A percentile compares a stretch with the other conserved stretches of the same genome.
phyloP scores from a whole-genome alignment of 257 asterid species.

The Dorcoceras hygrometricum region DNA sequence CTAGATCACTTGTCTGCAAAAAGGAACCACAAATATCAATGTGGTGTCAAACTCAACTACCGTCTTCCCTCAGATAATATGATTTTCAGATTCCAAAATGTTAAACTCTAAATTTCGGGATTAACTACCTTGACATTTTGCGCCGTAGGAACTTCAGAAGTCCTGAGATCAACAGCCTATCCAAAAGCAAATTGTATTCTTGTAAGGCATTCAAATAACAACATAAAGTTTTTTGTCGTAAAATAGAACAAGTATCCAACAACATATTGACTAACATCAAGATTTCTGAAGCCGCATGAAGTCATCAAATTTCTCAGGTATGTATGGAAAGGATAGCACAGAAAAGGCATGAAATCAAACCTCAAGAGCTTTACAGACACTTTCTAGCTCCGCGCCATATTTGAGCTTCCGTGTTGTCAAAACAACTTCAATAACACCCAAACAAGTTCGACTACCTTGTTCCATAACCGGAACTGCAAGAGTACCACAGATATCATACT shows the following conservation, averaged over 20 bases:
- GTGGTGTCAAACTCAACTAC: neutral
- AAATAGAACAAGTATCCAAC: neutral
- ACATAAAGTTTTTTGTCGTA: neutral
- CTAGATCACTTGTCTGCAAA: constrained; percentile 53
- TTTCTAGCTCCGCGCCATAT: constrained; percentile 74
- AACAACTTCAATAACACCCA: constrained; percentile 90
- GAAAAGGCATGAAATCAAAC: constrained; percentile 35
- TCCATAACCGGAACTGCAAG: constrained; percentile 91
- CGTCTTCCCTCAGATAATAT: neutral
- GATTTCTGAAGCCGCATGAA: neutral
- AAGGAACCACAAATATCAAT: constrained; percentile 16
- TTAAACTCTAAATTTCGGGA: neutral
- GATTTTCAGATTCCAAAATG: neutral
- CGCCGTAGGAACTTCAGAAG: constrained; percentile 45
- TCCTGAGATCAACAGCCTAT: constrained; percentile 82
- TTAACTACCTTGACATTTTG: constrained; percentile 44
- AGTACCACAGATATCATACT: constrained; percentile 75
- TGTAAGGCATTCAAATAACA: constrained; percentile 17
- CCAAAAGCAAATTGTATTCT: constrained; percentile 21
- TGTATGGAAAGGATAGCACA: constrained; percentile 9
- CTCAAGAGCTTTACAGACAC: constrained; percentile 91
- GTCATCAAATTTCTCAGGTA: neutral
- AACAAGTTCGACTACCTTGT: constrained; percentile 66
- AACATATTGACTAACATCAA: neutral
- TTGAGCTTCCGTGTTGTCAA: constrained; percentile 77